Conservation (phyloP, 129 eudicot species). For the Flaveria sonorensis region DNA sequence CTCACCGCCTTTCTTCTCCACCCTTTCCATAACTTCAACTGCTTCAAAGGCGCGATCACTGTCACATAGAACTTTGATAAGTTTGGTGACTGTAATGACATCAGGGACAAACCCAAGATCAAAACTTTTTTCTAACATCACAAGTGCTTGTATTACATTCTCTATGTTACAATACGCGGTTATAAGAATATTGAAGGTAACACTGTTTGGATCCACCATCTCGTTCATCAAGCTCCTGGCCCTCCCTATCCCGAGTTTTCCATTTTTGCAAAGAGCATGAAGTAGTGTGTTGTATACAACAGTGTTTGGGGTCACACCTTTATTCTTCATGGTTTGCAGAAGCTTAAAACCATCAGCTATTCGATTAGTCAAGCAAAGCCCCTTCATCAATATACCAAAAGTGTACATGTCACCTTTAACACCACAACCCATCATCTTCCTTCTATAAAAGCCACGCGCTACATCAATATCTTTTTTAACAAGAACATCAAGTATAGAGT, state of each 20-base stretch:
- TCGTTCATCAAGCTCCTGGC: conserved; percentile 89
- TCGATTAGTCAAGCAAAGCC: conserved; percentile 91
- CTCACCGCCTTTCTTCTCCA: conserved; percentile 69
- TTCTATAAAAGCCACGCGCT: conserved; percentile 79
- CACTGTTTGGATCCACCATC: conserved; percentile 55
- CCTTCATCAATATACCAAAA: conserved; percentile 85
- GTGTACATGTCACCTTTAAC: conserved; percentile 80
- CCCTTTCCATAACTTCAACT: conserved; percentile 62
- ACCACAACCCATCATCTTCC: conserved; percentile 82
- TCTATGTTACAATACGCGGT: conserved; percentile 70
- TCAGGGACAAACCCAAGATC: conserved; percentile 70
- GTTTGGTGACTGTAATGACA: conserved; percentile 65
- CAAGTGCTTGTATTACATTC: conserved; percentile 79
- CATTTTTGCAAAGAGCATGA: conserved; percentile 83
- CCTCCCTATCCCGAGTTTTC: conserved; percentile 84
- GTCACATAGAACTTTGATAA: conserved; percentile 55
- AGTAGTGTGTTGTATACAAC: conserved; percentile 75
- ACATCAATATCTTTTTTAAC: conserved; percentile 87
- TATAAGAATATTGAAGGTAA: conserved; percentile 70
- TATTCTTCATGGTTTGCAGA: conserved; percentile 62
- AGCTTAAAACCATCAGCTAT: conserved; percentile 87
- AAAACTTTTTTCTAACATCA: conserved; percentile 78
- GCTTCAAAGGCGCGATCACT: conserved; percentile 70
- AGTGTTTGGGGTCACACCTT: conserved; percentile 53
- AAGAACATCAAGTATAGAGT: conserved; percentile 78